These are phyloP conservation scores for Alternaria sp. DNA, from an alignment of 2,329 filamentous ascomycete species.

Conservation along the genomic window DNA sequence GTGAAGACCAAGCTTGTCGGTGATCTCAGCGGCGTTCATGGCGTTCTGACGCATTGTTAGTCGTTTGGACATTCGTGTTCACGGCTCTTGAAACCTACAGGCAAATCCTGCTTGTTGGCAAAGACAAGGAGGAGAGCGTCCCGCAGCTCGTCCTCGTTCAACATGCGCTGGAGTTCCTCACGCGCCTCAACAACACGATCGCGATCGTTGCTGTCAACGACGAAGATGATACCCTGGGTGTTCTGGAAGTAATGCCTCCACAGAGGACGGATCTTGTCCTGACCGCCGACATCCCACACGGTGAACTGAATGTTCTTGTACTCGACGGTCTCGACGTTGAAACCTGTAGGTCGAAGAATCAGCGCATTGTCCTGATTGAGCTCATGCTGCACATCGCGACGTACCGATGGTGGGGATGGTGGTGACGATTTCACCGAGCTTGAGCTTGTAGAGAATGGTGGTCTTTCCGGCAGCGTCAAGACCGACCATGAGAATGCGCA, in stretches of 20 bases:
- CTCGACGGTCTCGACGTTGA: constrained; percentile 98
- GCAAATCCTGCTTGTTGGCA: constrained; percentile 98
- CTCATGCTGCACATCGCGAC: constrained; percentile 27
- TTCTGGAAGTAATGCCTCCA: constrained; percentile 98
- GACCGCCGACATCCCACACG: constrained; percentile 97
- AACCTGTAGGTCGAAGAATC: constrained; percentile 59
- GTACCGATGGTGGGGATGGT: constrained; percentile 92
- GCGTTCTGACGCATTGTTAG: constrained; percentile 72
- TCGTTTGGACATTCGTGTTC: neutral
- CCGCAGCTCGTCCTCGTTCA: constrained; percentile 97
- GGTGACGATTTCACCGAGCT: constrained; percentile 96
- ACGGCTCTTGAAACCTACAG: constrained; percentile 60
- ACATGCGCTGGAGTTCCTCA: constrained; percentile 93
- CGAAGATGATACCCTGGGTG: constrained; percentile 97
- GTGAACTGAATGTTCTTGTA: constrained; percentile 99
- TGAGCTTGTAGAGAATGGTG: constrained; percentile 96
- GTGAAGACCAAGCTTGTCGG: constrained; percentile 99
- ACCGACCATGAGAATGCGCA: constrained; percentile 97
- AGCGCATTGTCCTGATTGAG: constrained; percentile 23
- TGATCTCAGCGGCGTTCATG: constrained; percentile 99
- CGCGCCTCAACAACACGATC: constrained; percentile 90
- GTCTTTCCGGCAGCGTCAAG: constrained; percentile 99
- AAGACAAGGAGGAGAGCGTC: constrained; percentile 94
- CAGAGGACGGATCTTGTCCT: constrained; percentile 97
- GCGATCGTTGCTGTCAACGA: constrained; percentile 94